A percentile compares a stretch with the other conserved stretches of the same genome.
Evolutionary conservation across 768 basidiomycete species (phyloP).

Genomic region (Polyporus arcularius): DNA sequence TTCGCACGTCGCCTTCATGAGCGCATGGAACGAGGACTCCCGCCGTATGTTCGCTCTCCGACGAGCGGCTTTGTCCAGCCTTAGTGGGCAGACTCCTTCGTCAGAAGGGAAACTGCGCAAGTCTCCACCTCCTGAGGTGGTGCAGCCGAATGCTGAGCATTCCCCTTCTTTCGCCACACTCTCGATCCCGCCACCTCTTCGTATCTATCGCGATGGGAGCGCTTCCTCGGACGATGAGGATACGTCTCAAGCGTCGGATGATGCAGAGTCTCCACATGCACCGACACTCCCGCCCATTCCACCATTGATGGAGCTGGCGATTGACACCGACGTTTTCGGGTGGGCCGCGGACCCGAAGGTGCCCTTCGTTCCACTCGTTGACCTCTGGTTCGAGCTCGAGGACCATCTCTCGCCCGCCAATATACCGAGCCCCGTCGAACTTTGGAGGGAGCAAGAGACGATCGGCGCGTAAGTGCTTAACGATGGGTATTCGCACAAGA

Average conservation of each 20-base stretch:
- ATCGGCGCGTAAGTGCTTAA: conserved; percentile 1
- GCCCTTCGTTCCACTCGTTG: background rate
- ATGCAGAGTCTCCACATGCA: background rate
- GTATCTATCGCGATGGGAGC: too few species aligned
- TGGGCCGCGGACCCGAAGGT: background rate
- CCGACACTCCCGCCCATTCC: background rate
- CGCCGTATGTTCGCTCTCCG: background rate
- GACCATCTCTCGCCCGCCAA: conserved; percentile 4
- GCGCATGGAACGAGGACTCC: background rate
- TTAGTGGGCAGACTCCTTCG: too few species aligned
- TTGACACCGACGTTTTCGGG: background rate
- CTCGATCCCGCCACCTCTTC: too few species aligned
- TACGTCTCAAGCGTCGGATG: background rate
- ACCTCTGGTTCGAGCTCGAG: conserved; percentile 8
- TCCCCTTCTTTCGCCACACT: too few species aligned
- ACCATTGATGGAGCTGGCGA: background rate
- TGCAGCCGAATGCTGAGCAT: too few species aligned
- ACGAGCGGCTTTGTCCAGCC: background rate
- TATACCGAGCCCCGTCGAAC: background rate
- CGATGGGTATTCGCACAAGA: background rate
- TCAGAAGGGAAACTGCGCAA: background rate
- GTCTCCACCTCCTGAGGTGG: too few species aligned
- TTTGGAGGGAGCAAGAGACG: conserved; percentile 1
- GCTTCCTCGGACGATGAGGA: too few species aligned
- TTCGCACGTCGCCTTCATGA: background rate